Conservation (phyloP, 768 basidiomycete genomes). For the Pisolithus albus region DNA sequence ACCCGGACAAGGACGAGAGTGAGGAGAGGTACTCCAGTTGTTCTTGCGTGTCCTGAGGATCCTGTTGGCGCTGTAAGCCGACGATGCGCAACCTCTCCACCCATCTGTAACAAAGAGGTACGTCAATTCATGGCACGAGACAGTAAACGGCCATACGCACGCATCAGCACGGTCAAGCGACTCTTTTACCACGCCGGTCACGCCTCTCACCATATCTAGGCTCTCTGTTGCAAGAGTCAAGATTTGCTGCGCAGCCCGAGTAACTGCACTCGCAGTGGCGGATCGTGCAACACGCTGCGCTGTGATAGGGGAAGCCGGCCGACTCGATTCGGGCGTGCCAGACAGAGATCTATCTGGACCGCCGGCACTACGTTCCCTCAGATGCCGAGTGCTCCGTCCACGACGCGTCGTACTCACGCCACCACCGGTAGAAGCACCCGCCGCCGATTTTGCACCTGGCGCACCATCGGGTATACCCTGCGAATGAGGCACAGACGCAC, state of each 20-base stretch:
- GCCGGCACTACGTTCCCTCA: conserved; percentile 35
- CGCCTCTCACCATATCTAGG: conserved; percentile 85
- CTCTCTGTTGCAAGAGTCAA: conserved; percentile 85
- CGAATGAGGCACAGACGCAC: conserved; percentile 7
- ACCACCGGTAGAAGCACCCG: conserved; percentile 23
- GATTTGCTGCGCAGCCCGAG: conserved; percentile 72
- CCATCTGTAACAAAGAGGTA: conserved; percentile 47
- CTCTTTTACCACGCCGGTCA: conserved; percentile 83
- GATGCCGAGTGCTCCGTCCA: conserved; percentile 13
- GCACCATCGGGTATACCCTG: conserved; percentile 20
- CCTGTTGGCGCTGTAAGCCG: conserved; percentile 57
- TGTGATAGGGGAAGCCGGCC: conserved; percentile 27
- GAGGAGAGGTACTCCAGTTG: not conserved
- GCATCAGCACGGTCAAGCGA: conserved; percentile 83
- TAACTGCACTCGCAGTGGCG: conserved; percentile 48
- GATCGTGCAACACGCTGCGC: conserved; percentile 19
- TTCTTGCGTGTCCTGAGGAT: conserved; percentile 13
- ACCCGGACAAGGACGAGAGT: not conserved
- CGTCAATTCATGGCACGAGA: not conserved
- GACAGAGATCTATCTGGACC: conserved; percentile 26
- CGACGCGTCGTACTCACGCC: conserved; percentile 14
- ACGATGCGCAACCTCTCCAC: conserved; percentile 74
- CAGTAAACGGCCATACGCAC: conserved; percentile 35
- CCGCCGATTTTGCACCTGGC: conserved; percentile 32
- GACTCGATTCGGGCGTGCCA: conserved; percentile 29